These are phyloP conservation scores for Epichloe elymi DNA, from an alignment of 2,329 filamentous ascomycete genomes.

Conservation along the genomic window DNA sequence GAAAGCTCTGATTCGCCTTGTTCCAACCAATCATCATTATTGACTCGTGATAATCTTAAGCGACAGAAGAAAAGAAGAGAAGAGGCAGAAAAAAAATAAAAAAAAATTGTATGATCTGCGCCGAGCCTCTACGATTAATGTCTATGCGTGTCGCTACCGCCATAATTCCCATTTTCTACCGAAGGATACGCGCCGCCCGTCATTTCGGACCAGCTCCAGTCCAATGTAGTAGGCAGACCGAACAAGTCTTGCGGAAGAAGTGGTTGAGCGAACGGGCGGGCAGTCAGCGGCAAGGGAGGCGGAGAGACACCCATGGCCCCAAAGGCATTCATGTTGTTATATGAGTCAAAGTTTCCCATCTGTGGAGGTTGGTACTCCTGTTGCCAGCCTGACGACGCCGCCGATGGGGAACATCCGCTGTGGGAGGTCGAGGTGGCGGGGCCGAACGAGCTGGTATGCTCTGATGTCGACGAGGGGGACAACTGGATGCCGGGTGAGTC, in stretches of 20 bases:
- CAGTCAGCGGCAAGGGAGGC: slow-evolving; percentile 6
- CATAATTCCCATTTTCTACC: slow-evolving; percentile 48
- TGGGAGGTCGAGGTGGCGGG: slow-evolving; percentile 11
- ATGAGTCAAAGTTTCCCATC: slow-evolving; percentile 28
- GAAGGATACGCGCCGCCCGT: slow-evolving; percentile 51
- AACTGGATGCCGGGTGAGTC: slow-evolving; percentile 11
- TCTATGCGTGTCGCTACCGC: slow-evolving; percentile 7
- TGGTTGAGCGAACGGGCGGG: slow-evolving; percentile 58
- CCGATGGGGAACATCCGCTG: slow-evolving; percentile 31
- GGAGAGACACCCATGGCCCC: slow-evolving; percentile 15
- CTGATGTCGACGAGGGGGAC: slow-evolving; percentile 15
- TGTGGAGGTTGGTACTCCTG: slow-evolving; percentile 29
- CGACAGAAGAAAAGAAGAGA: too few relatives aligned
- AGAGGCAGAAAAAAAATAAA: background rate
- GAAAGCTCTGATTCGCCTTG: background rate
- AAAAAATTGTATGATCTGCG: too few relatives aligned
- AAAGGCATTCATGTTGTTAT: slow-evolving; percentile 34
- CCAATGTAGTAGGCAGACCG: slow-evolving; percentile 89
- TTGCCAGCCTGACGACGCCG: slow-evolving; percentile 32
- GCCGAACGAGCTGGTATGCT: slow-evolving; percentile 13
- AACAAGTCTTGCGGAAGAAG: slow-evolving; percentile 88
- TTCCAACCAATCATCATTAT: background rate
- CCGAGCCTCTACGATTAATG: background rate
- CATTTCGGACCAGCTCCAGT: slow-evolving; percentile 71
- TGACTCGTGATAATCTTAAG: background rate